Conservation (phyloP, 2,329 filamentous ascomycete species). For the Ceratocystis ficicola region DNA sequence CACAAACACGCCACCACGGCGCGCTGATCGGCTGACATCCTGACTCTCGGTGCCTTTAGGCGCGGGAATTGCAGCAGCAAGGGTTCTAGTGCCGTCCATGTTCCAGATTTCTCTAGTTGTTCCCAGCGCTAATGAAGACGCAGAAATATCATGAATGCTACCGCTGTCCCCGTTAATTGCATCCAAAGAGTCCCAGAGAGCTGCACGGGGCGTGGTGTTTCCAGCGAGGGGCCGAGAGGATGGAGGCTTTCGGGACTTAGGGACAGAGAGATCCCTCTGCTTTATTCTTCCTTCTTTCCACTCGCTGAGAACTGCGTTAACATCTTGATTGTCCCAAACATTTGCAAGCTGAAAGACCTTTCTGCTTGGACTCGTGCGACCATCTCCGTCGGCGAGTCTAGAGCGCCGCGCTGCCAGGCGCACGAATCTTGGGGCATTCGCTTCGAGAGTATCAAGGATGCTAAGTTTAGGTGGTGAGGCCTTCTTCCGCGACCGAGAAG, state of each 20-base stretch:
- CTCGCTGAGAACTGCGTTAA: constrained; percentile 38
- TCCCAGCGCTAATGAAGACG: background rate
- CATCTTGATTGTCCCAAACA: constrained; percentile 49
- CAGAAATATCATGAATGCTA: background rate
- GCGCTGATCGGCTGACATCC: background rate
- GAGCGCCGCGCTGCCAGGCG: constrained; percentile 50
- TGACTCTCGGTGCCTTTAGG: background rate
- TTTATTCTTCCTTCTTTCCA: constrained; percentile 45
- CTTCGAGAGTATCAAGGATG: constrained; percentile 48
- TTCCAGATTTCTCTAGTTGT: constrained; percentile 26
- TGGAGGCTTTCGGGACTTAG: background rate
- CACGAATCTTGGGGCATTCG: constrained; percentile 44
- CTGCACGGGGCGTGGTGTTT: background rate
- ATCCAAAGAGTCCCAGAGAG: background rate
- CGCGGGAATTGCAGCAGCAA: constrained; percentile 24
- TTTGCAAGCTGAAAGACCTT: constrained; percentile 51
- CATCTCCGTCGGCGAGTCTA: constrained; percentile 36
- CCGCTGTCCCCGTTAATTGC: background rate
- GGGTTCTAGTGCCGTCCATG: constrained; percentile 31
- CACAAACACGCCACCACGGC: constrained; percentile 13
- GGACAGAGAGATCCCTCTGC: constrained; percentile 14
- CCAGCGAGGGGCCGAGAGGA: background rate
- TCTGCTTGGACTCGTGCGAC: constrained; percentile 41
- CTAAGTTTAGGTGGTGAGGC: constrained; percentile 39
- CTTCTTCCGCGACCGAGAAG: constrained; percentile 12